Evolutionary conservation across 1,284 basidiomycete genomes (phyloP), one percentile per base, ranked within the genome.

Genomic region (Amylostereum areolatum): DNA sequence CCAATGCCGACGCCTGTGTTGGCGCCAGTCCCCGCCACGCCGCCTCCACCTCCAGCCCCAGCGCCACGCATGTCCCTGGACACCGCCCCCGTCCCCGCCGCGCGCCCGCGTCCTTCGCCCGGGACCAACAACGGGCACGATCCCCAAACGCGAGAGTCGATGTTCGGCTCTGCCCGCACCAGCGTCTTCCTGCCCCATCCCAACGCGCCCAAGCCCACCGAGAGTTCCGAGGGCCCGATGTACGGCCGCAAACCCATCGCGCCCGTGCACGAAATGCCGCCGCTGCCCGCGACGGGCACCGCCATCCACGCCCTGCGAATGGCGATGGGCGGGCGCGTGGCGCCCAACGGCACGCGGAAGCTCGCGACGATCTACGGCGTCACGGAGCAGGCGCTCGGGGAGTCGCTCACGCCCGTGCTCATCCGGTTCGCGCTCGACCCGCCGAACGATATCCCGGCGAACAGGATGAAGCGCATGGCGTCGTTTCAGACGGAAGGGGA

Each of bases 171-270:
- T 24, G 46, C 60, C 4, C 72, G 75, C 18, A 71, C 69, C 36
- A 81, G 74, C 47, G 62, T 83, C 25, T 89, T 86, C 63, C 69
- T 82, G 12, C 86, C 85, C 0, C 85, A 88, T 58, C 85, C 85
- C 0, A 82, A 83, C 57, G 85, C 85, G 1, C 85, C 85, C 0
- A 84, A 81, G 46, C 73, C 80, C 0, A 60, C 70, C 1, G 56
- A 63, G 10, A 51, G 65, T 12, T 66, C 72, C 9, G 58, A 66
- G 31, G 81, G 81, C 0, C 81, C 83, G 0, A 77, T 84, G 77
- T 85, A 82, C 60, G 77, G 80, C 52, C 72, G 74, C 36, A 51
- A 63, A 47, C 57, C 60, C 31, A 47, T 48, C 4, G 27, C 51
- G 7, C 48, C 51, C 11, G n/a, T 43, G 7, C 49, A 47, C 11